phyloP scores from a whole-genome alignment of 2,329 filamentous ascomycete genomes.

The Tricladium varicosporioides region DNA sequence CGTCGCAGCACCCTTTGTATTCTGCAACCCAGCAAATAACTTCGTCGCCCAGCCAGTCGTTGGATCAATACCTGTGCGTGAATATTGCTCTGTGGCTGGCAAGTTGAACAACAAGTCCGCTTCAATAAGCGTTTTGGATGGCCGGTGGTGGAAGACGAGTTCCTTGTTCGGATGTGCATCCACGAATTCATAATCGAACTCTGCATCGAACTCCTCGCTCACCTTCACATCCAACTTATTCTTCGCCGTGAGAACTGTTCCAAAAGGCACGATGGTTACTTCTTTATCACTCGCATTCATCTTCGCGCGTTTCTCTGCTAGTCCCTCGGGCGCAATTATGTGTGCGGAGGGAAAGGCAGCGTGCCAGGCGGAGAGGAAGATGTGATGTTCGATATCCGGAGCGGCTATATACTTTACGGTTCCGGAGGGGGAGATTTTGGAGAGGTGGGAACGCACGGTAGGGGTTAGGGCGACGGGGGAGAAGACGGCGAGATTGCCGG shows the following conservation, averaged over 20 bases:
- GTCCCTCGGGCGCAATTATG: slow-evolving; percentile 77
- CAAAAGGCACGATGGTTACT: slow-evolving; percentile 49
- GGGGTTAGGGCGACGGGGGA: slow-evolving; percentile 85
- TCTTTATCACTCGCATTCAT: slow-evolving; percentile 51
- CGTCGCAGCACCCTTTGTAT: slow-evolving; percentile 59
- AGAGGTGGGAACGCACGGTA: slow-evolving; percentile 63
- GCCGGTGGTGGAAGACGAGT: slow-evolving; percentile 81
- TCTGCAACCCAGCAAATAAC: slow-evolving; percentile 56
- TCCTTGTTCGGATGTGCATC: slow-evolving; percentile 80
- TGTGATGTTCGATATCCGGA: slow-evolving; percentile 90
- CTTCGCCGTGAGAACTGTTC: slow-evolving; percentile 62
- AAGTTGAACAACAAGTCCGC: slow-evolving; percentile 93
- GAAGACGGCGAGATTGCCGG: slow-evolving; percentile 81
- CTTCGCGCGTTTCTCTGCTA: slow-evolving; percentile 76
- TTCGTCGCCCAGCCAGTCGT: slow-evolving; percentile 58
- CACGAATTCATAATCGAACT: slow-evolving; percentile 86
- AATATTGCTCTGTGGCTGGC: slow-evolving; percentile 83
- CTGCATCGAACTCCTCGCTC: slow-evolving; percentile 75
- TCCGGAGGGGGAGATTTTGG: slow-evolving; percentile 56
- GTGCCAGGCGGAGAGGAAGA: slow-evolving; percentile 86
- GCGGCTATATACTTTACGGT: slow-evolving; percentile 82
- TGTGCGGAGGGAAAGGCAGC: slow-evolving; percentile 73
- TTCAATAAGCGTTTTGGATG: slow-evolving; percentile 75
- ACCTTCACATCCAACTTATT: slow-evolving; percentile 54
- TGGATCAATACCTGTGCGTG: slow-evolving; percentile 51